These are phyloP conservation scores for Oryza officinalis DNA, from an alignment of 176 grass and related monocot species.

Conservation along the genomic window DNA sequence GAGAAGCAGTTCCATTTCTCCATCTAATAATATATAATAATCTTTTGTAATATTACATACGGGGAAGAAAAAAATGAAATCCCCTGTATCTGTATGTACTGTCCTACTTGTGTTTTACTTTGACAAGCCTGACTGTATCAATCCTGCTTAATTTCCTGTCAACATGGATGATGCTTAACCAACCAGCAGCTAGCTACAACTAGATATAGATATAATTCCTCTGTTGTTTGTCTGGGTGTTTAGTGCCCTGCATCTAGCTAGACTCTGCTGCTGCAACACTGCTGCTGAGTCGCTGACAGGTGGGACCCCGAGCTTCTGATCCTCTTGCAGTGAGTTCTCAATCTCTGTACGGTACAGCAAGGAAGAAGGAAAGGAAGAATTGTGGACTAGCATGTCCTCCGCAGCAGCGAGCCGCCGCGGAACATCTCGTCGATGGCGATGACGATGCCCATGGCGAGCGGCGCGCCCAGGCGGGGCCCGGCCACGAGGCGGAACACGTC, in stretches of 20 bases:
- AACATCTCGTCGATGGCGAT: constrained; percentile 83
- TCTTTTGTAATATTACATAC: neutral
- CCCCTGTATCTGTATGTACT: neutral
- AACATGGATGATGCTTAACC: neutral
- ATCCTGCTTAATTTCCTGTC: neutral
- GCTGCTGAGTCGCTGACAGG: neutral
- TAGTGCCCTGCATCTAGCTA: no score
- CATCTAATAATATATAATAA: neutral
- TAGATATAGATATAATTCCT: neutral
- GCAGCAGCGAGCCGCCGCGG: constrained; percentile 18
- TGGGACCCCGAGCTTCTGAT: neutral
- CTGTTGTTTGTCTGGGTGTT: neutral
- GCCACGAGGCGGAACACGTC: constrained; percentile 68
- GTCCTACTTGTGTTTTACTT: neutral
- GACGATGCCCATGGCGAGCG: constrained; percentile 71
- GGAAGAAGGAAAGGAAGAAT: neutral
- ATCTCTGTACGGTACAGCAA: no score
- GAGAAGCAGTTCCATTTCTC: neutral
- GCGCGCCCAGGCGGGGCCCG: constrained; percentile 21
- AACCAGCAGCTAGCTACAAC: neutral
- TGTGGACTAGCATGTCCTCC: constrained; percentile 26
- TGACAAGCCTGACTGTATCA: neutral
- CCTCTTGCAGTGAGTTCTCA: no score
- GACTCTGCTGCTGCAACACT: neutral
- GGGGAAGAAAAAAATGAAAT: neutral